These are phyloP conservation scores for Acanthamoeba quina DNA, from an alignment of 208 protist genomes.

Conservation along the genomic window DNA sequence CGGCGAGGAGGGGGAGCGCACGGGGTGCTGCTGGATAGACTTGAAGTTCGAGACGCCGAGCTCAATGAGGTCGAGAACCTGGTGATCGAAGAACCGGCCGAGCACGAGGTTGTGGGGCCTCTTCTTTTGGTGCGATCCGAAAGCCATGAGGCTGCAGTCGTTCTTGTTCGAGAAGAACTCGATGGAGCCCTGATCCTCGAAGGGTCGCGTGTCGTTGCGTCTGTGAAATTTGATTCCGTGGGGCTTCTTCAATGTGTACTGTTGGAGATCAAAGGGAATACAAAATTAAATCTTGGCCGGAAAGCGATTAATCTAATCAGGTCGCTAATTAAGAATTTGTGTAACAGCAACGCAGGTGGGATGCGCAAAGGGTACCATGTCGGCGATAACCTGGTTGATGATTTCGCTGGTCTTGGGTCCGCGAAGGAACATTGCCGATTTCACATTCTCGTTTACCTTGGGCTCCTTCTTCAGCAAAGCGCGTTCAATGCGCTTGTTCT, in stretches of 20 bases:
- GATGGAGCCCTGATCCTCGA: constrained; percentile 87
- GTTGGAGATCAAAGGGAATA: background rate
- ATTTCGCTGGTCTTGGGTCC: constrained; percentile 78
- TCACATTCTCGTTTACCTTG: constrained; percentile 80
- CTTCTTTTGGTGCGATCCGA: constrained; percentile 88
- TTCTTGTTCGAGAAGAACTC: constrained; percentile 88
- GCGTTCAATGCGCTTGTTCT: constrained; percentile 72
- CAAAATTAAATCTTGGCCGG: background rate
- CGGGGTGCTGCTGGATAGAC: constrained; percentile 67
- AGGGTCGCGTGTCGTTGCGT: constrained; percentile 87
- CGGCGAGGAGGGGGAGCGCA: background rate
- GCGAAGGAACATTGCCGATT: constrained; percentile 77
- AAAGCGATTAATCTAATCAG: background rate
- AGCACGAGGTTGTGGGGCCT: constrained; percentile 90
- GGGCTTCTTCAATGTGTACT: constrained; percentile 87
- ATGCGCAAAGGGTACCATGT: constrained; percentile 52
- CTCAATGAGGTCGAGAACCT: constrained; percentile 90
- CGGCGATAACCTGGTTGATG: constrained; percentile 66
- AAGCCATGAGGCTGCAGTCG: constrained; percentile 86
- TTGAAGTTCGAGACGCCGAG: constrained; percentile 83
- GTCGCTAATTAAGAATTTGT: too few relatives aligned
- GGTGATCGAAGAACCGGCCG: constrained; percentile 88
- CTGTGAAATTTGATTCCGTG: constrained; percentile 80
- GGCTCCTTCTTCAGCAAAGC: constrained; percentile 62
- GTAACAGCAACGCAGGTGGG: background rate